Evolutionary conservation across 2,329 filamentous ascomycete species (phyloP).

Genomic region (Colletotrichum kahawae): DNA sequence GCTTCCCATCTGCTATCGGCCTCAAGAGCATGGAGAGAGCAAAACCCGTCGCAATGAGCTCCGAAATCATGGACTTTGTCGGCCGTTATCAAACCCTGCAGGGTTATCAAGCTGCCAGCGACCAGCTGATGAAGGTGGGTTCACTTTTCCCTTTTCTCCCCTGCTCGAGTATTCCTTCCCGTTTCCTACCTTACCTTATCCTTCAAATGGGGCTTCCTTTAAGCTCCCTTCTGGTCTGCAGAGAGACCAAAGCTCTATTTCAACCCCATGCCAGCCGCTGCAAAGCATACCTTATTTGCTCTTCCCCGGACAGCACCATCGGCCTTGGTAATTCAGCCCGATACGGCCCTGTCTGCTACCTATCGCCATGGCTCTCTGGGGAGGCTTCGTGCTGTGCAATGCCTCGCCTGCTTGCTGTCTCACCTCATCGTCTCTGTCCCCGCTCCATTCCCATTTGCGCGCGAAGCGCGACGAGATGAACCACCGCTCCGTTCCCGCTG

Average conservation of each 20-base stretch:
- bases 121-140: slow-evolving; percentile 53
- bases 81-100: slow-evolving; percentile 51
- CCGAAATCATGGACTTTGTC: slow-evolving; percentile 49
- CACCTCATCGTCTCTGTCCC: neutral
- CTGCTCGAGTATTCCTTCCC: neutral
- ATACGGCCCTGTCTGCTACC: neutral
- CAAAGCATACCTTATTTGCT: neutral
- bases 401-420: neutral
- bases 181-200: neutral
- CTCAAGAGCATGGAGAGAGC: neutral
- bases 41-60: slow-evolving; percentile 28
- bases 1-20: slow-evolving; percentile 9
- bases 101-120: slow-evolving; percentile 42
- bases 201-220: neutral
- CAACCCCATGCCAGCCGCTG: neutral
- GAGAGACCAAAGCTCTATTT: slow-evolving; percentile 2
- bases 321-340: neutral
- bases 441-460: neutral
- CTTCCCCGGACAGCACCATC: neutral
- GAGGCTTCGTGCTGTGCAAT: neutral
- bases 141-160: neutral
- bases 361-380: neutral
- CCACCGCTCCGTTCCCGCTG: neutral
- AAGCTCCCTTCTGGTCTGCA: neutral
- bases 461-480: neutral